Evolutionary conservation across 2,329 filamentous ascomycete species (phyloP).

Genomic region (Grosmannia clavigera): DNA sequence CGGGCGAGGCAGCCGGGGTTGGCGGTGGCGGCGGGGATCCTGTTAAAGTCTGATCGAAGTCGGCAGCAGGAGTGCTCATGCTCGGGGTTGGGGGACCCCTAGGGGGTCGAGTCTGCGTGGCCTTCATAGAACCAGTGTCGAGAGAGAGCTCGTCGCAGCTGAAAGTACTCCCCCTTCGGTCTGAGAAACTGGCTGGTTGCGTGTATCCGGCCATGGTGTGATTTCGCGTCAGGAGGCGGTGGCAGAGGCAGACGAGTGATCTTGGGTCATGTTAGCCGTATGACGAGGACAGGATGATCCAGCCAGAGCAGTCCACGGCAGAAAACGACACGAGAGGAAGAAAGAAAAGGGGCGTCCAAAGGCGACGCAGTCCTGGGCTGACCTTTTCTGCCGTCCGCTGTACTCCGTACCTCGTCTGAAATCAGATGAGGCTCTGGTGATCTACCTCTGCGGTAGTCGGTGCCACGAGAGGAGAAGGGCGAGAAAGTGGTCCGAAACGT

Average conservation of each 20-base stretch:
- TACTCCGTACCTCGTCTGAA: not conserved
- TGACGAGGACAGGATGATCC: not conserved
- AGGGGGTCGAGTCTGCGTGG: constrained; percentile 33
- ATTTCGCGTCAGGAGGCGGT: not conserved
- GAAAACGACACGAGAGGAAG: not conserved
- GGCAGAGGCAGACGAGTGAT: not conserved
- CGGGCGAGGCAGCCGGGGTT: constrained; percentile 53
- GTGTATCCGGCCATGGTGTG: constrained; percentile 29
- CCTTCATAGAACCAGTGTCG: constrained; percentile 36
- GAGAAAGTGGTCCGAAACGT: not conserved
- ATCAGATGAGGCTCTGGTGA: not conserved
- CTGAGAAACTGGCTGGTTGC: constrained; percentile 46
- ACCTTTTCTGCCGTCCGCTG: not conserved
- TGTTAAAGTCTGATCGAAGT: constrained; percentile 49
- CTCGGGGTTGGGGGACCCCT: constrained; percentile 53
- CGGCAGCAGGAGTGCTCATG: constrained; percentile 47
- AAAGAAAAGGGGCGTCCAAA: not conserved
- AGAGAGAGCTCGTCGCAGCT: constrained; percentile 44
- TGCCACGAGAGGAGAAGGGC: not conserved
- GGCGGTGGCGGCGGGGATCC: constrained; percentile 52
- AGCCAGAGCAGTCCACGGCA: too few relatives aligned
- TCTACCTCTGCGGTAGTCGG: not conserved
- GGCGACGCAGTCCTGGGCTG: not conserved
- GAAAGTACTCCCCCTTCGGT: constrained; percentile 45
- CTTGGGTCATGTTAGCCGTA: not conserved